These are phyloP conservation scores for Mortierella hygrophila DNA, from an alignment of 192 early-diverging fungal genomes.

Conservation along the genomic window DNA sequence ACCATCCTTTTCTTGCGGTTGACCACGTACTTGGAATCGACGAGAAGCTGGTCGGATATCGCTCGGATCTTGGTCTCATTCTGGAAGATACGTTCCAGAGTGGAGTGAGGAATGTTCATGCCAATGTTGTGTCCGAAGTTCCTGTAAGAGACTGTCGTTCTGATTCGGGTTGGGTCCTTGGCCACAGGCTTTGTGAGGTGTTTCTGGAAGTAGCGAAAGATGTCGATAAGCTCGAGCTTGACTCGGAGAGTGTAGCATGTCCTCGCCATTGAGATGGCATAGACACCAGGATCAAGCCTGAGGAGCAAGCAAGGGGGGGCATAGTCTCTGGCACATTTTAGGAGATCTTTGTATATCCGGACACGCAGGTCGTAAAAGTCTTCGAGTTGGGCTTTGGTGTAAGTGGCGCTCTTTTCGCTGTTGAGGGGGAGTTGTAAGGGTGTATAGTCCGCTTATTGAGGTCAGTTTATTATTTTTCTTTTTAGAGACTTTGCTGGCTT, in stretches of 20 bases:
- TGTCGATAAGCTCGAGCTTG: constrained; percentile 15
- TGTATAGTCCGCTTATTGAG: too few species aligned
- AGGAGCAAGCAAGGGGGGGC: background rate
- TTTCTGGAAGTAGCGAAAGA: constrained; percentile 11
- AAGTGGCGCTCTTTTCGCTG: background rate
- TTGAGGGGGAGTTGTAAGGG: too few species aligned
- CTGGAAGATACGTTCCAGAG: background rate
- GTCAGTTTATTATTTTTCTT: too few species aligned
- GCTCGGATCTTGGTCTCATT: background rate
- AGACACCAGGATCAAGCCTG: background rate
- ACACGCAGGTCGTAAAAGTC: background rate
- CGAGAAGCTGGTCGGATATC: too few species aligned
- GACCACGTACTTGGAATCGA: too few species aligned
- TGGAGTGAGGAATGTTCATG: background rate
- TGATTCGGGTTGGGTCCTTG: background rate
- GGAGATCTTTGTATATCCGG: background rate
- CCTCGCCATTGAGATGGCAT: background rate
- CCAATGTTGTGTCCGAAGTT: constrained; percentile 13
- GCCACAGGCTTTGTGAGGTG: too few species aligned
- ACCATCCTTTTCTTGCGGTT: too few species aligned
- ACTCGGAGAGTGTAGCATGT: background rate
- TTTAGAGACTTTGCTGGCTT: too few species aligned
- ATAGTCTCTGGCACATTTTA: background rate
- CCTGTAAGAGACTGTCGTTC: background rate
- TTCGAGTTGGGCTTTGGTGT: constrained; percentile 1